Evolutionary conservation across 345 rosid genomes (phyloP).

Genomic region (Syzygium aromaticum): DNA sequence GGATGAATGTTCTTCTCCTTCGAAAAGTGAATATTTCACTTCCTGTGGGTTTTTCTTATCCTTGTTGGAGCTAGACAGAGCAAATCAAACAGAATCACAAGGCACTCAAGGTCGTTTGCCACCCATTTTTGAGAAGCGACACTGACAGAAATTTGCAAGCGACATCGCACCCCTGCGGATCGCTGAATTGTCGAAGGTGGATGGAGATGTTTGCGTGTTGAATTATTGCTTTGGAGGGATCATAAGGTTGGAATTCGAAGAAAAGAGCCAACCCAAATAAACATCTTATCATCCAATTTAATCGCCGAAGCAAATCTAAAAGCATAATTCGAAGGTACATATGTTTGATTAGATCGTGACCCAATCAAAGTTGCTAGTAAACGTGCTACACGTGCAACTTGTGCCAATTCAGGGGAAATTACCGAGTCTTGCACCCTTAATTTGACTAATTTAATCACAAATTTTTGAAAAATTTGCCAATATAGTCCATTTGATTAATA

Average conservation of each 20-base stretch:
- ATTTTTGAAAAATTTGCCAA: too few species aligned
- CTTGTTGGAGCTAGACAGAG: background rate
- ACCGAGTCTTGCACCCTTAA: too few species aligned
- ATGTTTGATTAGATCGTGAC: background rate
- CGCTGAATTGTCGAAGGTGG: background rate
- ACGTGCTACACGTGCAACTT: too few species aligned
- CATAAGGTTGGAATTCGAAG: background rate
- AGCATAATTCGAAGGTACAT: background rate
- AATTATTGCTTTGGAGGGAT: background rate
- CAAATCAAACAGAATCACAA: background rate
- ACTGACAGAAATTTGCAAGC: background rate
- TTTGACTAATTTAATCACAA: too few species aligned
- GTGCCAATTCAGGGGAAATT: too few species aligned
- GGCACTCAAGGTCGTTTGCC: background rate
- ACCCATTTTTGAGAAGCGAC: background rate
- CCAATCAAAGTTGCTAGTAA: background rate
- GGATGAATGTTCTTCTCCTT: background rate
- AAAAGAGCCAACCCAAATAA: background rate
- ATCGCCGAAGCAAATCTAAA: background rate
- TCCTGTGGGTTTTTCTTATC: background rate
- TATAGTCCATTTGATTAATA: too few species aligned
- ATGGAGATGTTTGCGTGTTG: background rate
- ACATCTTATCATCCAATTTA: background rate
- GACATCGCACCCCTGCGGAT: background rate
- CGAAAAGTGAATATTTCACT: background rate